Conservation (phyloP, 106 monocot species). For the Dendrobium huoshanense region DNA sequence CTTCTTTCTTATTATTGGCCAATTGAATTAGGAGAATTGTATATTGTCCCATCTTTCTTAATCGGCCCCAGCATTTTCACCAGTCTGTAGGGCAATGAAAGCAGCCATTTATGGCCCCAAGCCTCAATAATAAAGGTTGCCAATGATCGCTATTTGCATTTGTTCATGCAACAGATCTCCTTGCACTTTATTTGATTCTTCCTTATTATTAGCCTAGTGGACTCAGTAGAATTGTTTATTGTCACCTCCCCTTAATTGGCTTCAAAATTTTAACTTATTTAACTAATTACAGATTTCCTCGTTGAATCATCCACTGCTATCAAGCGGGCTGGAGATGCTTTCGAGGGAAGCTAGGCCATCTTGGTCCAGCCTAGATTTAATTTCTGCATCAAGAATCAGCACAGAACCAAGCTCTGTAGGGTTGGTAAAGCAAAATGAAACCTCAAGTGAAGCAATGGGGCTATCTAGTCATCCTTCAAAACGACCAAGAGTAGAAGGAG, state of each 20-base stretch:
- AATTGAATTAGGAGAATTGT: neutral
- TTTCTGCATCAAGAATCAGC: slow-evolving; percentile 18
- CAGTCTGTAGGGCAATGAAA: neutral
- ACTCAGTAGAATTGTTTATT: neutral
- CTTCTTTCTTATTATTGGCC: neutral
- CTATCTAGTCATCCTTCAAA: slow-evolving; percentile 43
- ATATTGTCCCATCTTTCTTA: neutral
- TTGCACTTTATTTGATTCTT: neutral
- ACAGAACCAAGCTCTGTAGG: slow-evolving; percentile 13
- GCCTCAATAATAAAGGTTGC: neutral
- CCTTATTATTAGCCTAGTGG: neutral
- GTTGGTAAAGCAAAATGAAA: slow-evolving; percentile 19
- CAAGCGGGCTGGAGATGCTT: slow-evolving; percentile 22
- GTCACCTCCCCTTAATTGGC: neutral
- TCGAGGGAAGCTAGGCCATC: slow-evolving; percentile 22
- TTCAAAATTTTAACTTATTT: neutral
- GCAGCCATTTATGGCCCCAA: neutral
- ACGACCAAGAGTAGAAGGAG: slow-evolving; percentile 46
- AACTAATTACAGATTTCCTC: slow-evolving; percentile 18
- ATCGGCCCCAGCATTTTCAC: neutral
- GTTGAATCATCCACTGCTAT: slow-evolving; percentile 21
- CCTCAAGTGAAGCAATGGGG: slow-evolving; percentile 14
- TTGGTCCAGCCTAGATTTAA: slow-evolving; percentile 19
- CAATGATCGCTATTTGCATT: neutral
- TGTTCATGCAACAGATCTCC: neutral